Conservation (phyloP, 192 early-diverging fungal genomes). For the Chytriomyces hyalinus region DNA sequence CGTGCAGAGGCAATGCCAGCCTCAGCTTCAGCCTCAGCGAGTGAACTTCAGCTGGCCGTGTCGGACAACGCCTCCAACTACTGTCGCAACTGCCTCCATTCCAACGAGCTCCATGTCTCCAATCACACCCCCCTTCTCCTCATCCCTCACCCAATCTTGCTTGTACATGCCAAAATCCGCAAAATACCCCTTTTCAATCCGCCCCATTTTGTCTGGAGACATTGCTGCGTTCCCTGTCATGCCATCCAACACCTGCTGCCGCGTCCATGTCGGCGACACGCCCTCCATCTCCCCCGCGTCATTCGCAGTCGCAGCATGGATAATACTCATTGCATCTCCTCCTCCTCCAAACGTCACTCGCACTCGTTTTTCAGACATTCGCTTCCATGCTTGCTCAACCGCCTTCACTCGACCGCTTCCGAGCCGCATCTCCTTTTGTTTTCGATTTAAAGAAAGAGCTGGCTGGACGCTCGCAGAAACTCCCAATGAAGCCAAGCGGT, state of each 20-base stretch:
- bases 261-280: constrained; percentile 42
- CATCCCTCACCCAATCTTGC: constrained; percentile 50
- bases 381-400: background rate
- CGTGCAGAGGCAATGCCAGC: no score
- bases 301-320: constrained; percentile 60
- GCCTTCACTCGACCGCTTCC: no score
- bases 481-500: constrained; percentile 48
- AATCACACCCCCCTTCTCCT: constrained; percentile 10
- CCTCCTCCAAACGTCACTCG: constrained; percentile 51
- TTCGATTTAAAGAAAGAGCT: constrained; percentile 38
- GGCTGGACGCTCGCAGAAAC: constrained; percentile 65
- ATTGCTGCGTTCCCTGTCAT: constrained; percentile 48
- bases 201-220: constrained; percentile 48
- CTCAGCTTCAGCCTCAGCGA: no score
- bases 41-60: background rate
- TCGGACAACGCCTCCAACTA: constrained; percentile 19
- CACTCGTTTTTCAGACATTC: constrained; percentile 28
- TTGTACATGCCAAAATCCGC: constrained; percentile 63
- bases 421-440: no score
- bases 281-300: constrained; percentile 36
- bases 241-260: constrained; percentile 24
- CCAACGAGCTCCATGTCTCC: constrained; percentile 44
- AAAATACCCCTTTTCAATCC: constrained; percentile 51
- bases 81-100: constrained; percentile 34
- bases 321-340: constrained; percentile 57